A percentile compares a stretch with the other conserved stretches of the same genome.
phyloP scores from a whole-genome alignment of 331 rosid genomes.

The Malus hybrid region DNA sequence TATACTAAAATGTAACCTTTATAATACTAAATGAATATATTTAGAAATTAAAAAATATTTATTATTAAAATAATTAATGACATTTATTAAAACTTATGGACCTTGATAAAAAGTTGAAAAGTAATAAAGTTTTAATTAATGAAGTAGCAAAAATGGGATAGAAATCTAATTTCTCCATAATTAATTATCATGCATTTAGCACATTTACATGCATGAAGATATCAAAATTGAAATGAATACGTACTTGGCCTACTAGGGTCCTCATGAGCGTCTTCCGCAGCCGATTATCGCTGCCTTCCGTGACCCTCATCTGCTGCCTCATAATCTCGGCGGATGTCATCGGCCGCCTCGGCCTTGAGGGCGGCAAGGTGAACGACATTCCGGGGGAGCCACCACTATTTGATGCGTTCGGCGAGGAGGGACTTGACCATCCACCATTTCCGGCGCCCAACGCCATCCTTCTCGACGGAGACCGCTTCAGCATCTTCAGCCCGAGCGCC shows the following conservation, averaged over 20 bases:
- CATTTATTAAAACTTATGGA: too few species aligned
- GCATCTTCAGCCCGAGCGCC: slow-evolving; percentile 77
- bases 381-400: slow-evolving; percentile 19
- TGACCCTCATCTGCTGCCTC: slow-evolving; percentile 90
- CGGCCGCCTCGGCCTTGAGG: slow-evolving; percentile 61
- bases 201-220: too few species aligned
- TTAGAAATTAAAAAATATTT: too few species aligned
- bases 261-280: slow-evolving; percentile 75
- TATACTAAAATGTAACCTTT: too few species aligned
- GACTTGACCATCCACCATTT: slow-evolving; percentile 33
- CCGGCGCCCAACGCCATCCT: slow-evolving; percentile 52
- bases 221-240: background rate
- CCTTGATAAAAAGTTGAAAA: too few species aligned
- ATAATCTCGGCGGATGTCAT: slow-evolving; percentile 98
- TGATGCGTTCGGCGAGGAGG: slow-evolving; percentile 30
- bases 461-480: slow-evolving; percentile 77
- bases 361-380: slow-evolving; percentile 22
- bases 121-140: too few species aligned
- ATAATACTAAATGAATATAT: too few species aligned
- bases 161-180: too few species aligned
- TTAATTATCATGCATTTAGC: too few species aligned
- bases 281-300: slow-evolving; percentile 80
- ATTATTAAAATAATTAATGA: too few species aligned
- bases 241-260: slow-evolving; percentile 90
- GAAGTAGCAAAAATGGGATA: too few species aligned